These are phyloP conservation scores for Colletotrichum paranaense DNA, from an alignment of 2,329 filamentous ascomycete genomes.

Conservation along the genomic window DNA sequence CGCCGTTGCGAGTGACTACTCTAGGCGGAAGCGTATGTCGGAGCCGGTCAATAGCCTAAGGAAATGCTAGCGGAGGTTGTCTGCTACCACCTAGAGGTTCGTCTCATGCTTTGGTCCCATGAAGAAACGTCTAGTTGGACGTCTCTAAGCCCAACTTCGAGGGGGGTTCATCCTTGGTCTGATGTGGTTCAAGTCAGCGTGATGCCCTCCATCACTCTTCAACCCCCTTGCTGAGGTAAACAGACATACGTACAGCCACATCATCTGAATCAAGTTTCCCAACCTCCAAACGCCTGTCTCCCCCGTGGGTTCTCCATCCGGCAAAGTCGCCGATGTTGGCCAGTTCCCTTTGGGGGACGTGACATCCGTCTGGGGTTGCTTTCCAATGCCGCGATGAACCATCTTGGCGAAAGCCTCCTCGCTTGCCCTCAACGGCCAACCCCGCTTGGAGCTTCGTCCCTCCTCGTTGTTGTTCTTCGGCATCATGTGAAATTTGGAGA, in stretches of 20 bases:
- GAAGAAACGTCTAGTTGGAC: no score
- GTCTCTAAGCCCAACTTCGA: no score
- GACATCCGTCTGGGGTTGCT: constrained; percentile 19
- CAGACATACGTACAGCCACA: background rate
- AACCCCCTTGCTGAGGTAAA: background rate
- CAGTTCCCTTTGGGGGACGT: constrained; percentile 6
- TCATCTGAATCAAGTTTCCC: background rate
- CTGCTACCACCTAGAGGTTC: background rate
- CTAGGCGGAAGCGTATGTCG: background rate
- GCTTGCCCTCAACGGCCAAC: background rate
- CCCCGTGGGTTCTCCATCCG: background rate
- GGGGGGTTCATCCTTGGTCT: background rate
- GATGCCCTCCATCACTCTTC: background rate
- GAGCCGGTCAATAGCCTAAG: background rate
- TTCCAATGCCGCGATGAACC: constrained; percentile 12
- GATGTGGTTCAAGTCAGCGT: background rate
- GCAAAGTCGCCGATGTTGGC: constrained; percentile 20
- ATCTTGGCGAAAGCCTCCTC: constrained; percentile 10
- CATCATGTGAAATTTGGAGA: constrained; percentile 25
- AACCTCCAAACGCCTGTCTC: background rate
- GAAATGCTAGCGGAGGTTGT: background rate
- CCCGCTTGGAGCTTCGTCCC: background rate
- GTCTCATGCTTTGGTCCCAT: background rate
- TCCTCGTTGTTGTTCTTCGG: background rate
- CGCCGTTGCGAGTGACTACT: background rate